phyloP scores from a whole-genome alignment of 768 basidiomycete genomes.

The Leccinum uliginosum region DNA sequence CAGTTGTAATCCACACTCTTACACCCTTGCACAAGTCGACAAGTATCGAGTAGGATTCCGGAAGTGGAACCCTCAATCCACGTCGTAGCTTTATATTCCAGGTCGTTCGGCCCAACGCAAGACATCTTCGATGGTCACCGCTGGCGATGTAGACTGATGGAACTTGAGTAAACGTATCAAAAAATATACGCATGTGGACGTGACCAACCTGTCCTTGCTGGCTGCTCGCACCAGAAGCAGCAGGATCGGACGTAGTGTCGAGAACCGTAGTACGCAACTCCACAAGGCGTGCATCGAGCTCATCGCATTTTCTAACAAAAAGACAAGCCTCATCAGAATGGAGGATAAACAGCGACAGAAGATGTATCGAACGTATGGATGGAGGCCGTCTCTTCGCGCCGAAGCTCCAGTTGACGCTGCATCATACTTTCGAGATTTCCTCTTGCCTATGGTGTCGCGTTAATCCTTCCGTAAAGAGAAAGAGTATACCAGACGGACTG shows the following conservation, averaged over 20 bases:
- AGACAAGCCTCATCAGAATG: constrained; percentile 6
- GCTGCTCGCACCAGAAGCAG: background rate
- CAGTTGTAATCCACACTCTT: too few relatives aligned
- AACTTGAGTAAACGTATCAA: background rate
- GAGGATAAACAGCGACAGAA: background rate
- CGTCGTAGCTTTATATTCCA: constrained; percentile 6
- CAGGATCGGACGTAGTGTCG: constrained; percentile 9
- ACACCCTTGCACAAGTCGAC: too few relatives aligned
- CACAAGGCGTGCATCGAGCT: constrained; percentile 57
- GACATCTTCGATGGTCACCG: constrained; percentile 36
- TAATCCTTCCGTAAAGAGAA: background rate
- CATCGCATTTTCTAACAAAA: constrained; percentile 61
- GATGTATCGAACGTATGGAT: constrained; percentile 58
- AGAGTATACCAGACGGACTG: constrained; percentile 10
- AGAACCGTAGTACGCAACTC: constrained; percentile 40
- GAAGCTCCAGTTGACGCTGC: constrained; percentile 68
- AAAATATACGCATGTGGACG: background rate
- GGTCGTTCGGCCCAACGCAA: constrained; percentile 55
- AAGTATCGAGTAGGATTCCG: too few relatives aligned
- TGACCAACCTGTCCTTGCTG: constrained; percentile 19
- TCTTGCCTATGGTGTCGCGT: constrained; percentile 51
- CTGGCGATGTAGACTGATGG: constrained; percentile 8
- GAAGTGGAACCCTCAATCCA: too few relatives aligned
- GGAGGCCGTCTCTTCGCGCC: constrained; percentile 64
- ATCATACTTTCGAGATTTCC: constrained; percentile 81